These are phyloP conservation scores for Lodderomyces beijingensis DNA, from an alignment of 1,139 yeast genomes.

Conservation along the genomic window DNA sequence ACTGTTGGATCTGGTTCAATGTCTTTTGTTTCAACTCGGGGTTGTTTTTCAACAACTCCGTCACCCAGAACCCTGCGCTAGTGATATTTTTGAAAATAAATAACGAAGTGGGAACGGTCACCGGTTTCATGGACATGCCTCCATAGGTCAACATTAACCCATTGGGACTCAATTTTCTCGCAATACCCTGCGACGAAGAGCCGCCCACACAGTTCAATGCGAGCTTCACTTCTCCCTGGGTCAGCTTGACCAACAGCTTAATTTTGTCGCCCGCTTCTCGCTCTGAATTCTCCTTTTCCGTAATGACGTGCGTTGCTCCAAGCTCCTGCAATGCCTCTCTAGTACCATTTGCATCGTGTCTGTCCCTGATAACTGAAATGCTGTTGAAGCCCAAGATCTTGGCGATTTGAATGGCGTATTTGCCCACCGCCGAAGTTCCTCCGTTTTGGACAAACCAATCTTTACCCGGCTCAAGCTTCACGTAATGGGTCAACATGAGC, in stretches of 20 bases:
- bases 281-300: constrained; percentile 77
- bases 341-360: constrained; percentile 67
- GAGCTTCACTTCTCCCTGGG: constrained; percentile 56
- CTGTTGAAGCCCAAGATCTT: constrained; percentile 75
- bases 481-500: constrained; percentile 76
- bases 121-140: constrained; percentile 96
- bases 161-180: constrained; percentile 66
- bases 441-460: constrained; percentile 98
- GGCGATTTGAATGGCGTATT: constrained; percentile 86
- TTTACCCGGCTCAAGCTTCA: constrained; percentile 53
- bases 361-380: constrained; percentile 80
- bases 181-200: constrained; percentile 70
- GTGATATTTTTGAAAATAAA: constrained; percentile 86
- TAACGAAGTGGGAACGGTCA: constrained; percentile 78
- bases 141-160: constrained; percentile 89
- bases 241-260: constrained; percentile 58
- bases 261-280: constrained; percentile 58
- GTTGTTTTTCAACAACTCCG: constrained; percentile 65
- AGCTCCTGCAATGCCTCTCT: constrained; percentile 49
- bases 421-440: constrained; percentile 95
- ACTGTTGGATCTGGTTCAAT: constrained; percentile 54
- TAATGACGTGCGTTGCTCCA: constrained; percentile 88
- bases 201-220: constrained; percentile 96
- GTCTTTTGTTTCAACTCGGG: constrained; percentile 60
- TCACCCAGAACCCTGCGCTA: constrained; percentile 91